Evolutionary conservation across 306 rosid species (phyloP), one percentile per base, ranked within the genome.

Genomic region (Phaseolus lunatus): DNA sequence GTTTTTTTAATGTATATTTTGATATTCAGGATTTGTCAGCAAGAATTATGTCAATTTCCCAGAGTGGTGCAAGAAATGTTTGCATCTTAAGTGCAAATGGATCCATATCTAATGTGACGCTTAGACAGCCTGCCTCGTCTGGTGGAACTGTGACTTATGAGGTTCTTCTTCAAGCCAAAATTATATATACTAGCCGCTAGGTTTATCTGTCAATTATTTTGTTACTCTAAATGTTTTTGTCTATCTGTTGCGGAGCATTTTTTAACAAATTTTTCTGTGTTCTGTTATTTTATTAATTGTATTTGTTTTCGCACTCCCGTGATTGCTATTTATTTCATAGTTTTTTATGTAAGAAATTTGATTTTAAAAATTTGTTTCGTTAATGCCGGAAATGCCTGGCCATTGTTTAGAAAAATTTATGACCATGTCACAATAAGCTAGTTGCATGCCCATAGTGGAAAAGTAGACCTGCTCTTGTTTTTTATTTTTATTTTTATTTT

Each of bases 101-200:
- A 72, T 78, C 90, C 70, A 84, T 93, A 72, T 93, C 96, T 10
- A 88, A 85, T 73, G 96, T 89, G 65, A 89, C 95, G 26, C 91
- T 93, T 43, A 86, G 88, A 39, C 96, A 88, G 67, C 85, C 87
- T 6, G 78, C 90, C 70, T 76, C 91, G 44, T 79, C 94, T 78
- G 96, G 90, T 65, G 94, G 93, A 84, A 80, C 89, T 44, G 94
- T 90, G n/a, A 89, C 96, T 18, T 93, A 90, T 23, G 98, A 93
- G 98, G 98, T 93, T 88, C 61, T 56, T 49, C 20, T 19, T 69
- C 31, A 45, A 37, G 47, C 68, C 49, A 57, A 53, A 64, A 45
- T 31, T 15, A 7, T 44, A 29, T 49, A 27, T n/a, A n/a, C n/a
- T n/a, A n/a, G 29, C 54, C 18, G 9, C 31, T 33, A 37, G 83